Evolutionary conservation across 2,329 filamentous ascomycete genomes (phyloP).

Genomic region (Nothophoma quercina): DNA sequence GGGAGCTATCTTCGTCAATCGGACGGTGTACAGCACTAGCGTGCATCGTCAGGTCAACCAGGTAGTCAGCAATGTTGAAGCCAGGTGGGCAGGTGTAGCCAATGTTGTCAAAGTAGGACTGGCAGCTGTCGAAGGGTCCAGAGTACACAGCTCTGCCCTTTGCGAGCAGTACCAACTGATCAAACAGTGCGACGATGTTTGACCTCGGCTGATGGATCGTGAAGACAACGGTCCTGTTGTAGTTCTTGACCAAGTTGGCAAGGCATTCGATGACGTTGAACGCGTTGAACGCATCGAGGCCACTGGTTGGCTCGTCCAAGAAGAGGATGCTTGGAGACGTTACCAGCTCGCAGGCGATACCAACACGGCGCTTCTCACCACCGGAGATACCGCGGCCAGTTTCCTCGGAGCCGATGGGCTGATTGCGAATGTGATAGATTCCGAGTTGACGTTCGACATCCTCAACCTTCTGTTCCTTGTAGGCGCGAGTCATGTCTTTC

Average conservation of each 20-base stretch:
- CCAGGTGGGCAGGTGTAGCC: constrained; percentile 94
- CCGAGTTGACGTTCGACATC: constrained; percentile 97
- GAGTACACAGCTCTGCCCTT: constrained; percentile 92
- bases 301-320: constrained; percentile 95
- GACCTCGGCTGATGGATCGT: constrained; percentile 98
- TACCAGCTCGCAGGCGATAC: constrained; percentile 96
- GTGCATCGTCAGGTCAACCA: constrained; percentile 98
- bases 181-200: constrained; percentile 97
- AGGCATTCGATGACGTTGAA: constrained; percentile 98
- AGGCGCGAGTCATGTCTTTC: constrained; percentile 81
- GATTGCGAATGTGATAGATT: constrained; percentile 92
- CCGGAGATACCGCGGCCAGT: constrained; percentile 95
- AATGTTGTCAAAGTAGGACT: constrained; percentile 89
- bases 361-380: constrained; percentile 93
- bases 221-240: constrained; percentile 96
- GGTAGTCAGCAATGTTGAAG: constrained; percentile 98
- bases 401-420: constrained; percentile 95
- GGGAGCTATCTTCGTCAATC: constrained; percentile 63
- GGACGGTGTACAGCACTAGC: constrained; percentile 68
- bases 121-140: constrained; percentile 86
- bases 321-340: constrained; percentile 98
- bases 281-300: constrained; percentile 94
- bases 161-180: constrained; percentile 89
- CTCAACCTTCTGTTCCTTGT: constrained; percentile 90
- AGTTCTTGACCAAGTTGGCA: constrained; percentile 92